A percentile compares a stretch with the other conserved stretches of the same genome.
phyloP scores from a whole-genome alignment of 2,329 filamentous ascomycete genomes.

The Nannizziopsis arthrosporioides region DNA sequence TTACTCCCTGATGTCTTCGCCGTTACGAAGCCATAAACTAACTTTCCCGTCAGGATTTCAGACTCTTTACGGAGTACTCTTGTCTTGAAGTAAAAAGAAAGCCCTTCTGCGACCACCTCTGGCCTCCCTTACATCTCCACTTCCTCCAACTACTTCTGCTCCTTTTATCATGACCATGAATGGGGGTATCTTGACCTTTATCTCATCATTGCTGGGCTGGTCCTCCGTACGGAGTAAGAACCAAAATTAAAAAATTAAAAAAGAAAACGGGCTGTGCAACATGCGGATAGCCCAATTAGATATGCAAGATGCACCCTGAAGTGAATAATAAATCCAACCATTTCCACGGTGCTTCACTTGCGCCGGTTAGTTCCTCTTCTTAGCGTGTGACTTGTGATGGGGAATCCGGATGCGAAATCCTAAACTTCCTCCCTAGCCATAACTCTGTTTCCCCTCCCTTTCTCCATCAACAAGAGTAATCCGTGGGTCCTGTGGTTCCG shows the following conservation, averaged over 20 bases:
- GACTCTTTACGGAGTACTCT: not conserved
- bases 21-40: constrained; percentile 4
- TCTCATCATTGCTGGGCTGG: not conserved
- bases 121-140: no score
- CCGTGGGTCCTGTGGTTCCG: constrained; percentile 12
- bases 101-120: no score
- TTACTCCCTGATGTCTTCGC: not conserved
- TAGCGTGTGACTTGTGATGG: constrained; percentile 10
- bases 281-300: constrained; percentile 5
- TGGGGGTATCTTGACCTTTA: no score
- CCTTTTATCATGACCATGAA: no score
- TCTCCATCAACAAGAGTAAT: constrained; percentile 7
- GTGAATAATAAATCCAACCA: constrained; percentile 8
- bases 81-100: no score
- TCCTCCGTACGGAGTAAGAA: constrained; percentile 6
- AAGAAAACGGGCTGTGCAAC: constrained; percentile 15
- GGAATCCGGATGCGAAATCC: constrained; percentile 8
- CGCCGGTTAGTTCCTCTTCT: not conserved
- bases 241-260: constrained; percentile 12
- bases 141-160: no score
- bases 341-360: constrained; percentile 11
- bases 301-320: constrained; percentile 6
- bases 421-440: not conserved
- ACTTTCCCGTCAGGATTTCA: constrained; percentile 4
- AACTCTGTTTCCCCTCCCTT: constrained; percentile 3